Base-by-base conservation (phyloP, 768 basidiomycete species). In the Lyophyllum semitale region DNA sequence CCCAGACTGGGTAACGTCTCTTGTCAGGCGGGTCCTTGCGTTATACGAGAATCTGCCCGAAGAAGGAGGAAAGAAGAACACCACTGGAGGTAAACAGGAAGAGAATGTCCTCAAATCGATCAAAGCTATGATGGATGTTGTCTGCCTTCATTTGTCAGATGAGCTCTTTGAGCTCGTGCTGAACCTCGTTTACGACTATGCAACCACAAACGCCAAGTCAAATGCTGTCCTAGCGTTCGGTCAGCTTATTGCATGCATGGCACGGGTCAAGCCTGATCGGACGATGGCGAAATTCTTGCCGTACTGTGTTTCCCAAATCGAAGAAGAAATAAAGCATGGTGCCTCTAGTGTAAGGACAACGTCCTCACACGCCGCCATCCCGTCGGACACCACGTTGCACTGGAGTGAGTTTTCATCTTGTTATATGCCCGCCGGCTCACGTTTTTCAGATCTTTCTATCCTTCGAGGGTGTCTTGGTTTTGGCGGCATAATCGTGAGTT, bases 41-140 rank as follows among this genome's bases (percentile, higher is more conserved):
- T 73, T 98, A 18, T 95, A 89, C 65, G 92, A 95, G 73, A 95
- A 96, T 66, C 75, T 98, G 4, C 95, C 95, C 0, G 96, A 98
- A 68, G 95, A 96, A 71, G 94, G 92, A 11, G 96, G 96, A 4
- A 85, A 84, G 73, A 84, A 81, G 71, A 91, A 91, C 58, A 88
- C 81, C 32, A 93, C 92, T 1, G 91, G 91, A 22, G 91, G 91
- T n/a, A 91, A 90, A 68, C 82, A 78, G 72, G 91, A 88, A 75
- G 88, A 93, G 61, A 77, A 71, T 35, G 86, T 91, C 23, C 78
- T 93, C 51, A 91, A 87, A 66, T 83, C 89, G 18, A 81, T 92
- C 68, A 90, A 90, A 73, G 79, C 84, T 66, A 89, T 90, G 75
- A 72, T 89, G 61, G 92, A 95, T 64, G 81, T 89, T 51, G 80